These are phyloP conservation scores for Oryza rufipogon DNA, from an alignment of 176 grass and related monocot genomes.

Conservation along the genomic window DNA sequence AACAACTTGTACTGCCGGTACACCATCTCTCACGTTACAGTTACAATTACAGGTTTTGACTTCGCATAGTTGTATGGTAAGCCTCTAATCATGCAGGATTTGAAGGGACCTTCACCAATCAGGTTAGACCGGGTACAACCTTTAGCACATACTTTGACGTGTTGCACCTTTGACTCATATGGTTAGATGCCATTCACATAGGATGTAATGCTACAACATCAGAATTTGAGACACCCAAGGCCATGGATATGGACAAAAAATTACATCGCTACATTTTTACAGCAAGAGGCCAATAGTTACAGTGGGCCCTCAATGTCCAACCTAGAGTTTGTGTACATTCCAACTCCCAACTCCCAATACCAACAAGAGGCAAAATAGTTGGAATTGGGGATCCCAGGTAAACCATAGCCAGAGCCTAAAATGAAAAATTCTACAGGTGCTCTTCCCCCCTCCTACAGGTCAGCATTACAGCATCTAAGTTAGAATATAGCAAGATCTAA, in stretches of 20 bases:
- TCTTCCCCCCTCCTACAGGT: conserved; percentile 12
- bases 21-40: neutral
- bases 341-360: neutral
- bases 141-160: conserved; percentile 30
- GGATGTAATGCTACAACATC: conserved; percentile 19
- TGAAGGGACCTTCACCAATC: neutral
- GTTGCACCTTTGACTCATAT: neutral
- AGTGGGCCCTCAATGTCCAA: conserved; percentile 22
- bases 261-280: conserved; percentile 54
- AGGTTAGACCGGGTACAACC: neutral
- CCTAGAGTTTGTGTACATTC: conserved; percentile 48
- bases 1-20: neutral
- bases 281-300: conserved; percentile 51
- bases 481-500: conserved; percentile 26
- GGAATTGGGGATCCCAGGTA: conserved; percentile 32
- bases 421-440: conserved; percentile 36
- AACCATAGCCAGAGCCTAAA: conserved; percentile 34
- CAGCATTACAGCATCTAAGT: conserved; percentile 46
- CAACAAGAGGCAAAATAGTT: conserved; percentile 35
- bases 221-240: neutral
- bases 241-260: conserved; percentile 22
- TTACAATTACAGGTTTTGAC: conserved; percentile 7
- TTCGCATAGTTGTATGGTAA: neutral
- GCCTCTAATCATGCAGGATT: neutral
- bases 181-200: neutral